These are phyloP conservation scores for Protomyces pachydermus DNA, from an alignment of 1,139 yeast genomes.

Conservation along the genomic window DNA sequence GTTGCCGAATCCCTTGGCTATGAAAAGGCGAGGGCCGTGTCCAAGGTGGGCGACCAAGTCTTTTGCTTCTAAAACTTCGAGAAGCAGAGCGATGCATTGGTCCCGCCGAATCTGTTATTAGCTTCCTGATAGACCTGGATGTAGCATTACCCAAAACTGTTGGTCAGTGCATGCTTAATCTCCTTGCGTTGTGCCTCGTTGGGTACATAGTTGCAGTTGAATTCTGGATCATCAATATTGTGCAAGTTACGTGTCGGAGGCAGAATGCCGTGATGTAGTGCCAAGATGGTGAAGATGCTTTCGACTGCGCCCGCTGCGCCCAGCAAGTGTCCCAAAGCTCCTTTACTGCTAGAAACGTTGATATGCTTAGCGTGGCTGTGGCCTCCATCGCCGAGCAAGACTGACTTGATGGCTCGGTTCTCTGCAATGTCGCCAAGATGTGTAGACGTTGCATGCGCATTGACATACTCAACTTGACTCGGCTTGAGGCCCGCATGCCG, in stretches of 20 bases:
- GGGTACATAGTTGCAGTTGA: slow-evolving; percentile 60
- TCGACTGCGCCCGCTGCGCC: slow-evolving; percentile 98
- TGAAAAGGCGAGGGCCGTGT: slow-evolving; percentile 82
- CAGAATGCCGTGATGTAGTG: slow-evolving; percentile 48
- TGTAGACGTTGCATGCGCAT: slow-evolving; percentile 97
- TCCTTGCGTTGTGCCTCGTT: slow-evolving; percentile 42
- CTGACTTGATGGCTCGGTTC: slow-evolving; percentile 58
- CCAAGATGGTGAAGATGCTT: slow-evolving; percentile 68
- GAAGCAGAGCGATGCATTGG: slow-evolving; percentile 61
- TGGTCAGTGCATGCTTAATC: slow-evolving; percentile 63
- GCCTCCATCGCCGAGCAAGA: slow-evolving; percentile 40
- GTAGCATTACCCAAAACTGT: slow-evolving; percentile 67
- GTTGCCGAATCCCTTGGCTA: slow-evolving; percentile 72
- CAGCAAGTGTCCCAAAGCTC: slow-evolving; percentile 85
- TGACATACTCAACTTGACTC: slow-evolving; percentile 61
- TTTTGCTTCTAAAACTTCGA: slow-evolving; percentile 58
- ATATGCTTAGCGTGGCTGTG: slow-evolving; percentile 33
- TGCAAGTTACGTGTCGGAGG: slow-evolving; percentile 81
- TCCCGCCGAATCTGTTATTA: slow-evolving; percentile 67
- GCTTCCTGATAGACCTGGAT: background rate
- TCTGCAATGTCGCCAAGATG: slow-evolving; percentile 85
- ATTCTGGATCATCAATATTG: slow-evolving; percentile 47
- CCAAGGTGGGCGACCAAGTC: slow-evolving; percentile 88
- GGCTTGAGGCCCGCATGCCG: slow-evolving; percentile 47
- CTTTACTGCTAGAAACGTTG: slow-evolving; percentile 76